Base-by-base conservation (phyloP, 1,139 yeast genomes). In the Taphrina pruni region DNA sequence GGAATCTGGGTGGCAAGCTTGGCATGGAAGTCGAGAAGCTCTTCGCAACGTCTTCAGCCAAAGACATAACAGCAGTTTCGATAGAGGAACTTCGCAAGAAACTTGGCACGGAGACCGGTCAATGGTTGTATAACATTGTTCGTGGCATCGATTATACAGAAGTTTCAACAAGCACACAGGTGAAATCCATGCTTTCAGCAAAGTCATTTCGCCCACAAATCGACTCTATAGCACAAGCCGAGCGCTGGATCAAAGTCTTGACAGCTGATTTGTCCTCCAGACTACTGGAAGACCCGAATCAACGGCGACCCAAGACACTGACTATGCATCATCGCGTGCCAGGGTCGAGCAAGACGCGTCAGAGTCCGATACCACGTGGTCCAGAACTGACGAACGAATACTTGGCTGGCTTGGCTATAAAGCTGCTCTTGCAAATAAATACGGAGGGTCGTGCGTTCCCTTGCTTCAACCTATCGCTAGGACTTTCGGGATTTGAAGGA, bases 1-100 rank as follows among this genome's bases (percentile, higher is more conserved):
- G 96, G 82, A 93, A 97, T 0, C 81, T 93, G 82, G 99, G 99
- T 4, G 99, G 99, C 1, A 90, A 90, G 74, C 80, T 84, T 6
- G 99, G 99, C 0, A 87, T 87, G 9, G 79, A 80, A n/a, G 80
- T 92, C 0, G 74, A 83, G 35, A 77, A 79, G 20, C 77, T 80
- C 43, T 78, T 67, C 32, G 60, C 39, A 11, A 66, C 71, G 4
- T 65, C 70, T 2, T 58, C 65, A 4, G 68, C 68, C 17, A 52
- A 50, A 21, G 70, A 67, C 41, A 87, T 41, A 79, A 81, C 5
- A 14, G 43, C 55, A 12, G 54, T 69, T 17, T 51, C 67, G 3
- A 57, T 70, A 35, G 69, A 57, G 21, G 79, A 79, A 20, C 71
- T 82, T 36, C 76, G 76, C 48, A 72, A 70, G n/a, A 74, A 74